A percentile compares a stretch with the other conserved stretches of the same genome.
Conservation (phyloP, 1,139 yeast genomes). For the Hyphopichia khmerensis region DNA sequence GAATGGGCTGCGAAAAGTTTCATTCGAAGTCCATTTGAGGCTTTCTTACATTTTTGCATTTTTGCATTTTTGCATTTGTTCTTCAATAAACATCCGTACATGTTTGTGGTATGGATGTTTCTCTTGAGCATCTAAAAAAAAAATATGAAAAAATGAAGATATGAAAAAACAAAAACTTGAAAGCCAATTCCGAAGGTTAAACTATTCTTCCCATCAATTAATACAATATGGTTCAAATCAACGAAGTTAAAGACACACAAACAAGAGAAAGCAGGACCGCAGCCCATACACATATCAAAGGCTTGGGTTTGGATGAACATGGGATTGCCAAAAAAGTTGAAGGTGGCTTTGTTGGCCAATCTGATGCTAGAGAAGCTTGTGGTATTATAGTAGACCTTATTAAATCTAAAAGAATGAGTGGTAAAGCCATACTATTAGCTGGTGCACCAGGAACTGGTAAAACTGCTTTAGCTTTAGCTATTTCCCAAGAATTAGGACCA, state of each 20-base stretch:
- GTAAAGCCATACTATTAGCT: slow-evolving; percentile 91
- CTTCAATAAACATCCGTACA: too few species aligned
- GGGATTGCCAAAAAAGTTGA: slow-evolving; percentile 84
- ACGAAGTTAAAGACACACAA: slow-evolving; percentile 68
- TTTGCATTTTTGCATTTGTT: too few species aligned
- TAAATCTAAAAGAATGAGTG: slow-evolving; percentile 90
- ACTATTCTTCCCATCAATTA: too few species aligned
- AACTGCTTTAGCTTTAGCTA: slow-evolving; percentile 93
- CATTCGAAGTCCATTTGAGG: too few species aligned
- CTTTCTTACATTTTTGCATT: too few species aligned
- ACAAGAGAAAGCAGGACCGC: slow-evolving; percentile 80
- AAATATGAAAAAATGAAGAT: too few species aligned
- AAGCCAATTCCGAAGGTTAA: too few species aligned
- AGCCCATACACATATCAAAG: slow-evolving; percentile 96
- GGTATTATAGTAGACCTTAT: slow-evolving; percentile 93
- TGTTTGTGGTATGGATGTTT: too few species aligned
- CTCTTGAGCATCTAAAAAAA: too few species aligned
- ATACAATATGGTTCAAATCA: slow-evolving; percentile 70
- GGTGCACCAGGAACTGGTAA: slow-evolving; percentile 99
- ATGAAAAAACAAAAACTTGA: too few species aligned
- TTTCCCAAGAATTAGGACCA: slow-evolving; percentile 96
- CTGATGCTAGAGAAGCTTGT: slow-evolving; percentile 94
- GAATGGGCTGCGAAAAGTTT: too few species aligned
- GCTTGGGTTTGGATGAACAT: slow-evolving; percentile 88
- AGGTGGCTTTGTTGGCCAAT: slow-evolving; percentile 96